Conservation (phyloP, 371 early-diverging fungal genomes). For the Mortierella sp. region DNA sequence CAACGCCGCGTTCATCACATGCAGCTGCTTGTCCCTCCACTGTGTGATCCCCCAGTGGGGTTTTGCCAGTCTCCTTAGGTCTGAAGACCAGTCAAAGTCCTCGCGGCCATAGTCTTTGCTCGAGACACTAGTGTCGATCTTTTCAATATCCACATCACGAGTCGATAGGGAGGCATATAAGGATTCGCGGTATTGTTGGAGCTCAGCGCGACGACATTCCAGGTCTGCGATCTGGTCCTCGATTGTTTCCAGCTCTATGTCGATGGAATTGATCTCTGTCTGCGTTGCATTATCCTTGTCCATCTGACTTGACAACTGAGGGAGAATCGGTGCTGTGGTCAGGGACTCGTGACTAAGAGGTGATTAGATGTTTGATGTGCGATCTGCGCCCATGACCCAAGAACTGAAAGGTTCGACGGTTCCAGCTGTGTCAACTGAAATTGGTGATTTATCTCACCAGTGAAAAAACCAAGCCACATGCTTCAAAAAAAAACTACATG, state of each 20-base stretch:
- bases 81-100: slow-evolving; percentile 65
- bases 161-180: slow-evolving; percentile 8
- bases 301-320: too few species aligned
- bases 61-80: slow-evolving; percentile 53
- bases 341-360: too few species aligned
- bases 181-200: slow-evolving; percentile 27
- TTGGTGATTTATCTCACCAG: too few species aligned
- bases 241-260: slow-evolving; percentile 24
- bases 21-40: slow-evolving; percentile 80
- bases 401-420: too few species aligned
- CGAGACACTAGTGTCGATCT: neutral
- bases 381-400: too few species aligned
- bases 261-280: slow-evolving; percentile 31
- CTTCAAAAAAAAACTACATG: too few species aligned
- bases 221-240: slow-evolving; percentile 38
- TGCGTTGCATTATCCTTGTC: slow-evolving; percentile 7
- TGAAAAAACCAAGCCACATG: too few species aligned
- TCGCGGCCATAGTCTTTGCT: slow-evolving; percentile 47
- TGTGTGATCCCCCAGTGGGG: slow-evolving; percentile 61
- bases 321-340: too few species aligned
- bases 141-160: neutral
- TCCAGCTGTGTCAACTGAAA: too few species aligned
- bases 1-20: slow-evolving; percentile 81
- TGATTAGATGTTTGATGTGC: too few species aligned
- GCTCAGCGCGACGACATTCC: slow-evolving; percentile 29